A percentile compares a stretch with the other conserved stretches of the same genome.
phyloP scores from a whole-genome alignment of 352 stramenopile genomes.

The Phytopythium ostracodes region DNA sequence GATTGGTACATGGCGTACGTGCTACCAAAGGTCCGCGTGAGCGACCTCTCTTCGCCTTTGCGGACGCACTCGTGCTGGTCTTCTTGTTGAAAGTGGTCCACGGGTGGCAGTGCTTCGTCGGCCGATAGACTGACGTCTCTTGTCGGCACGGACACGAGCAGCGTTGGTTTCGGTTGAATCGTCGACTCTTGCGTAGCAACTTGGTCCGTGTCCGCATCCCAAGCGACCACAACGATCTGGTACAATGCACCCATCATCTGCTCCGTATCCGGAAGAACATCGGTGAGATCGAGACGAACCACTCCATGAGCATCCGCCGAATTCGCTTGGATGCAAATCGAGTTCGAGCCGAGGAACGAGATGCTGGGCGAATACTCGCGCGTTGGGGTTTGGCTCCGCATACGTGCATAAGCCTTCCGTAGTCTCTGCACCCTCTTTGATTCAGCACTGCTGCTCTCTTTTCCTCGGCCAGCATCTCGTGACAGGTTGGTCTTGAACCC shows the following conservation, averaged over 20 bases:
- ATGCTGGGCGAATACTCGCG: slow-evolving; percentile 16
- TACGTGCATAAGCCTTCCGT: too few relatives aligned
- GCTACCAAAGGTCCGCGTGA: not conserved
- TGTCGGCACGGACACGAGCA: not conserved
- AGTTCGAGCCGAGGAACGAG: slow-evolving; percentile 23
- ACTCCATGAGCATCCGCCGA: slow-evolving; percentile 3
- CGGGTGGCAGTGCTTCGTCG: slow-evolving; percentile 18
- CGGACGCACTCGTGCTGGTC: slow-evolving; percentile 29
- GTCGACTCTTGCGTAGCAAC: not conserved
- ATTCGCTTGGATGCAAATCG: slow-evolving; percentile 1
- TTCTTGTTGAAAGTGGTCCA: slow-evolving; percentile 34
- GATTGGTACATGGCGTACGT: slow-evolving; percentile 29
- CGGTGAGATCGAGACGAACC: not conserved
- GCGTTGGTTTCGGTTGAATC: slow-evolving; percentile 8
- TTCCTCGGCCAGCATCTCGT: not conserved
- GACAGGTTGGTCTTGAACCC: not conserved
- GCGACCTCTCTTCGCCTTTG: slow-evolving; percentile 13
- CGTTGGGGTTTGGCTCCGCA: too few relatives aligned
- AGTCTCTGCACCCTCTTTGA: too few relatives aligned
- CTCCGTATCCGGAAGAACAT: not conserved
- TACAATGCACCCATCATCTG: not conserved
- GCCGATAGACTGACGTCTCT: slow-evolving; percentile 24
- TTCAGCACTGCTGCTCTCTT: not conserved
- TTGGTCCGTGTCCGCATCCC: not conserved
- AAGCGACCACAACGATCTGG: not conserved